These are phyloP conservation scores for Rhizophagus clarus DNA, from an alignment of 192 early-diverging fungal genomes.

Conservation along the genomic window DNA sequence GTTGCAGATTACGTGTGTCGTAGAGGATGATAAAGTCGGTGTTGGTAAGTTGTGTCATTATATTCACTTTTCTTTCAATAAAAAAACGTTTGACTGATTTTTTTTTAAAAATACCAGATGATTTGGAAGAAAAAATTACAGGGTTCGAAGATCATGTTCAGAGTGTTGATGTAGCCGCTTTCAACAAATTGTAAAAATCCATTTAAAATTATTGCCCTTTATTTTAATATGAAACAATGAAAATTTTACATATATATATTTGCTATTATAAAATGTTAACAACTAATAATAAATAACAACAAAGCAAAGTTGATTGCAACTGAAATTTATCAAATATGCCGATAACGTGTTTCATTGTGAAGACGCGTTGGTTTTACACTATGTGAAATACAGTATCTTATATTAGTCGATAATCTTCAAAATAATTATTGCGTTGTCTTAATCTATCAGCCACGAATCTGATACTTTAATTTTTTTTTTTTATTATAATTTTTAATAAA, in stretches of 20 bases:
- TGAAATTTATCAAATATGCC: too few relatives aligned
- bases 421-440: too few relatives aligned
- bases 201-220: neutral
- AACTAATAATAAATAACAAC: too few relatives aligned
- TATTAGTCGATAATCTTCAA: too few relatives aligned
- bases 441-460: too few relatives aligned
- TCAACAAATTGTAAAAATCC: constrained; percentile 83
- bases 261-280: neutral
- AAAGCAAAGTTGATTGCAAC: too few relatives aligned
- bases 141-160: constrained; percentile 88
- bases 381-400: too few relatives aligned
- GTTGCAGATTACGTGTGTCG: constrained; percentile 89
- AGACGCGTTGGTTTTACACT: too few relatives aligned
- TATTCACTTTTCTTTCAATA: neutral
- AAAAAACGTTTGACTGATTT: neutral
- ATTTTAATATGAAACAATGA: neutral
- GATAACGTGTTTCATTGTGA: too few relatives aligned
- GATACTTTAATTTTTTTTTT: too few relatives aligned
- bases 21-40: constrained; percentile 90
- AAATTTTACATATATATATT: neutral
- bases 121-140: constrained; percentile 78
- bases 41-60: constrained; percentile 27
- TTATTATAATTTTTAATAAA: too few relatives aligned
- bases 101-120: constrained; percentile 58
- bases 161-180: constrained; percentile 85